Percentiles rank a stretch among this genome's conserved stretches.
phyloP scores from a whole-genome alignment of 2,329 filamentous ascomycete genomes.

The Uncinocarpus reesii region DNA sequence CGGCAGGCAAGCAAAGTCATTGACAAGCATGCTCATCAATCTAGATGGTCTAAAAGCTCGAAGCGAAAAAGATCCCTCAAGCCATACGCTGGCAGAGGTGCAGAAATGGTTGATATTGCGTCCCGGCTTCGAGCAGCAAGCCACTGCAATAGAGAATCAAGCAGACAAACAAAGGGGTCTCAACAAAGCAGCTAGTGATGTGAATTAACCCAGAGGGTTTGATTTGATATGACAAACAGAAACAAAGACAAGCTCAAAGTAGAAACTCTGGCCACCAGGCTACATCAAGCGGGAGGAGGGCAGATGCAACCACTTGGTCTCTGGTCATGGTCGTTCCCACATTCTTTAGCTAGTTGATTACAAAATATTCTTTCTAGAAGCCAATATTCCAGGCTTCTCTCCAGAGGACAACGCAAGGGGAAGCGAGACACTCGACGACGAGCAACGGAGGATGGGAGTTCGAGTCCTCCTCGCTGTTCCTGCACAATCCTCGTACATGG shows the following conservation, averaged over 20 bases:
- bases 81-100: too few relatives aligned
- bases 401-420: background rate
- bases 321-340: too few relatives aligned
- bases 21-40: background rate
- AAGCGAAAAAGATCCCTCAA: background rate
- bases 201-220: too few relatives aligned
- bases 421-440: background rate
- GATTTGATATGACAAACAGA: too few relatives aligned
- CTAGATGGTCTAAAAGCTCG: background rate
- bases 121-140: too few relatives aligned
- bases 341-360: background rate
- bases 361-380: background rate
- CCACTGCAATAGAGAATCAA: background rate
- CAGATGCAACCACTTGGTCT: too few relatives aligned
- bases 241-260: too few relatives aligned
- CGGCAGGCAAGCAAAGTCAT: background rate
- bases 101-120: too few relatives aligned
- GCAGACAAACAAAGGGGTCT: background rate
- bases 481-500: background rate
- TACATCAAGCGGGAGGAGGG: too few relatives aligned
- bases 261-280: too few relatives aligned
- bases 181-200: background rate
- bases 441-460: background rate
- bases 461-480: slow-evolving; percentile 2
- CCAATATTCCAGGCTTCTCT: background rate